Evolutionary conservation across 805 yeast genomes (phyloP).

Genomic region (Cyberlindnera sargentensis): DNA sequence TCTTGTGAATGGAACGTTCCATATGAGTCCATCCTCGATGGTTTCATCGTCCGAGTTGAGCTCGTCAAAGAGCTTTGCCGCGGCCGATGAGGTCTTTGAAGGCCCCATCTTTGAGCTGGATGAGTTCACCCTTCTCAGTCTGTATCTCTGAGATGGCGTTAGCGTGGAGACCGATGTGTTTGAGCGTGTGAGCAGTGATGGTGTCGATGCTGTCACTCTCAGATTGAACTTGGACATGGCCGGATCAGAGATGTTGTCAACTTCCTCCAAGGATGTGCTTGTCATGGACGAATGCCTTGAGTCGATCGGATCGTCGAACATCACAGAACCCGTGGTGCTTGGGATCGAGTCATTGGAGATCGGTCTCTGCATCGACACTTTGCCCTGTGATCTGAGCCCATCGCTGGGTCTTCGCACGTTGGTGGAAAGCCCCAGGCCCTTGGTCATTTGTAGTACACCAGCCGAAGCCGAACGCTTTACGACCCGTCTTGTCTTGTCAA

Average conservation of each 20-base stretch:
- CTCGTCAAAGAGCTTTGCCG: conserved; percentile 31
- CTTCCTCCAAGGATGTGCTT: conserved; percentile 12
- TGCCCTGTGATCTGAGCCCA: conserved; percentile 11
- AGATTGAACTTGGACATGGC: conserved; percentile 1
- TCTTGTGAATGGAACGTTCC: conserved; percentile 46
- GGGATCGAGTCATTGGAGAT: conserved; percentile 24
- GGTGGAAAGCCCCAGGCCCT: conserved; percentile 16
- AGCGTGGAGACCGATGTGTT: conserved; percentile 18
- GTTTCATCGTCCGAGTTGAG: conserved; percentile 27
- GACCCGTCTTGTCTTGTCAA: conserved; percentile 1
- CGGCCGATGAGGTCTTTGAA: background rate
- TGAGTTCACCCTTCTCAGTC: conserved; percentile 32
- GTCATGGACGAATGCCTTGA: conserved; percentile 25
- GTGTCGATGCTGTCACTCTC: conserved; percentile 2
- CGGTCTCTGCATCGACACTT: conserved; percentile 19
- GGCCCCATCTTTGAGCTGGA: no score
- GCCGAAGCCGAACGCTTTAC: background rate
- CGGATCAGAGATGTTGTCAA: no score
- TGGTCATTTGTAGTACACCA: background rate
- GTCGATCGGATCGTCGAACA: conserved; percentile 11
- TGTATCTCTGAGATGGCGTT: conserved; percentile 37
- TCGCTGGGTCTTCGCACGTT: conserved; percentile 22
- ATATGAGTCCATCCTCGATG: conserved; percentile 35
- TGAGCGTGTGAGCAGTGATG: conserved; percentile 2
- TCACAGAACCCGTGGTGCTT: conserved; percentile 14